Percentiles rank a stretch among this genome's conserved stretches.
Conservation (phyloP, 192 early-diverging fungal genomes). For the Phycomyces blakesleeanus region DNA sequence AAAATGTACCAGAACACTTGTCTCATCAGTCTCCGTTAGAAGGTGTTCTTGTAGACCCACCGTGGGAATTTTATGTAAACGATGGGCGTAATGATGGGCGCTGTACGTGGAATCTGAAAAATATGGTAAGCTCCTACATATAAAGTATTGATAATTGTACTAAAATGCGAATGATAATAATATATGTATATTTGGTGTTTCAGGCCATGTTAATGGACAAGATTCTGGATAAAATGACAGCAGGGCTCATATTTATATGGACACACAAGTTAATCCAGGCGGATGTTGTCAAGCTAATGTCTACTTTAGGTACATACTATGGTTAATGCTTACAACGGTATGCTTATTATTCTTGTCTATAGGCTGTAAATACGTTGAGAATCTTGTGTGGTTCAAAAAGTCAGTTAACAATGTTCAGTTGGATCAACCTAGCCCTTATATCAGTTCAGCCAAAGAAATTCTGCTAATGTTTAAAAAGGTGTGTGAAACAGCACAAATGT, state of each 20-base stretch:
- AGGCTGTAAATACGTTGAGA: slow-evolving; percentile 59
- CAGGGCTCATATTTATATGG: slow-evolving; percentile 54
- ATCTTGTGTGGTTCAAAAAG: slow-evolving; percentile 58
- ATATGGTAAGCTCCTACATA: slow-evolving; percentile 29
- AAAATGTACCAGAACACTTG: neutral
- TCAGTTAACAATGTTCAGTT: slow-evolving; percentile 41
- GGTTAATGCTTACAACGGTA: neutral
- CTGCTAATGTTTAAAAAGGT: slow-evolving; percentile 56
- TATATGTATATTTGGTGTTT: neutral
- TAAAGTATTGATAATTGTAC: neutral
- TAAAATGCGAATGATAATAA: neutral
- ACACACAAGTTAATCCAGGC: slow-evolving; percentile 52
- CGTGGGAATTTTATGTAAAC: slow-evolving; percentile 52
- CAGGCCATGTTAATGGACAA: slow-evolving; percentile 41
- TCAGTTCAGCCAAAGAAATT: slow-evolving; percentile 53
- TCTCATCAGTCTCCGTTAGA: slow-evolving; percentile 33
- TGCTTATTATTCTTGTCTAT: neutral
- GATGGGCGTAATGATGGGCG: slow-evolving; percentile 44
- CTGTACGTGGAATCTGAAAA: slow-evolving; percentile 32
- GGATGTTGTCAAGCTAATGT: slow-evolving; percentile 53
- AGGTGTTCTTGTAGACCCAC: slow-evolving; percentile 54
- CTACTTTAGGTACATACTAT: slow-evolving; percentile 35
- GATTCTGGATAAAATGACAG: slow-evolving; percentile 41
- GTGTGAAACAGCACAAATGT: no score
- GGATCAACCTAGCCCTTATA: slow-evolving; percentile 45